Evolutionary conservation across 805 yeast genomes (phyloP).

Genomic region (Candida montana): DNA sequence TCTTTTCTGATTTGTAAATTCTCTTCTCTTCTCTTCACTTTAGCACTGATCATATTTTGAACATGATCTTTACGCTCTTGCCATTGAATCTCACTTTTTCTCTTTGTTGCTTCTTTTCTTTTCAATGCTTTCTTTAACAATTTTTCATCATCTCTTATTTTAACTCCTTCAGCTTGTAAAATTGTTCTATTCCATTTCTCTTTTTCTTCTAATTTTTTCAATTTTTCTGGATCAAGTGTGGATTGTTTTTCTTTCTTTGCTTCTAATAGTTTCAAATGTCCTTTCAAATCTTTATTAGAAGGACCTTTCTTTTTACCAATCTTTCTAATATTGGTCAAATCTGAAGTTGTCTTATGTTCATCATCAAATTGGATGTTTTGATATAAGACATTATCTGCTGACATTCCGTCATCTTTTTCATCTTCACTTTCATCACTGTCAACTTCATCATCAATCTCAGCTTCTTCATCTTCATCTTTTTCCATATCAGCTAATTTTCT

Average conservation of each 20-base stretch:
- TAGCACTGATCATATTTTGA: slow-evolving; percentile 64
- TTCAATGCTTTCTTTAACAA: slow-evolving; percentile 80
- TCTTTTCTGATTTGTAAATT: slow-evolving; percentile 82
- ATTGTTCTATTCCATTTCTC: slow-evolving; percentile 81
- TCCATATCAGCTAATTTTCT: slow-evolving; percentile 35
- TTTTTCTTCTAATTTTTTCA: slow-evolving; percentile 55
- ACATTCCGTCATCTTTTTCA: slow-evolving; percentile 28
- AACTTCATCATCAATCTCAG: slow-evolving; percentile 36
- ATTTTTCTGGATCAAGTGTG: slow-evolving; percentile 57
- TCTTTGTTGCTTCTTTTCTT: slow-evolving; percentile 75
- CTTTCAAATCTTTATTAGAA: slow-evolving; percentile 74
- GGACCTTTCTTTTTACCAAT: slow-evolving; percentile 73
- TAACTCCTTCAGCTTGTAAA: slow-evolving; percentile 83
- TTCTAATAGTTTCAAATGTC: slow-evolving; percentile 74
- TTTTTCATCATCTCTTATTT: slow-evolving; percentile 85
- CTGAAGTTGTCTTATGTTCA: slow-evolving; percentile 75
- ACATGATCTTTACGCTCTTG: slow-evolving; percentile 80
- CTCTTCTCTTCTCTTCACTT: slow-evolving; percentile 85
- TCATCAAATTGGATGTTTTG: slow-evolving; percentile 80
- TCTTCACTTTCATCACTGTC: slow-evolving; percentile 31
- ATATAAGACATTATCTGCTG: slow-evolving; percentile 49
- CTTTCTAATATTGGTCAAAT: slow-evolving; percentile 53
- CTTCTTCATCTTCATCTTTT: slow-evolving; percentile 32
- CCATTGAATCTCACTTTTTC: slow-evolving; percentile 90
- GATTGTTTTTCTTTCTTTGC: slow-evolving; percentile 62